Conservation (phyloP, 805 yeast species). For the Candida sakaeoensis region DNA sequence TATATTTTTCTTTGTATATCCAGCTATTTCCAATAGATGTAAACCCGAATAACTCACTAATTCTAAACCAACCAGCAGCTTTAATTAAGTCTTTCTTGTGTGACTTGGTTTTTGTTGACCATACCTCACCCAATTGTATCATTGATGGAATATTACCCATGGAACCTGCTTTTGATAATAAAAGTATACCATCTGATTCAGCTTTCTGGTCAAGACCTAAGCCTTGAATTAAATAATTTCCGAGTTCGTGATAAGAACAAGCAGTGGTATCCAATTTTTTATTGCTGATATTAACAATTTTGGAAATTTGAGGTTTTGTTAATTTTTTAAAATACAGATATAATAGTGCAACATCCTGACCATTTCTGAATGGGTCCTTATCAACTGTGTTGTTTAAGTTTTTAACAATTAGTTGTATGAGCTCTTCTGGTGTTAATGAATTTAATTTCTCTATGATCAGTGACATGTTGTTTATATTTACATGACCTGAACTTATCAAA, state of each 20-base stretch:
- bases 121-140: slow-evolving; percentile 66
- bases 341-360: slow-evolving; percentile 25
- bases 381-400: slow-evolving; percentile 17
- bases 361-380: slow-evolving; percentile 15
- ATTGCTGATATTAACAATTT: slow-evolving; percentile 29
- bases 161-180: slow-evolving; percentile 61
- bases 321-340: slow-evolving; percentile 21
- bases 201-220: slow-evolving; percentile 50
- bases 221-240: slow-evolving; percentile 52
- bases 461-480: slow-evolving; percentile 10
- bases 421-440: slow-evolving; percentile 25
- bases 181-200: slow-evolving; percentile 53
- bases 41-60: slow-evolving; percentile 60
- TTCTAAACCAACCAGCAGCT: slow-evolving; percentile 70
- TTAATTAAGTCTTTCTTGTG: slow-evolving; percentile 54
- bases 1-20: slow-evolving; percentile 70
- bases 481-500: slow-evolving; percentile 12
- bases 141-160: slow-evolving; percentile 67
- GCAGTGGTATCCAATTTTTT: slow-evolving; percentile 42
- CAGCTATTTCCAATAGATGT: slow-evolving; percentile 65
- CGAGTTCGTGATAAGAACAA: slow-evolving; percentile 59
- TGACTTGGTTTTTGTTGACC: slow-evolving; percentile 52
- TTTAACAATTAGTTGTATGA: slow-evolving; percentile 22
- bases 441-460: slow-evolving; percentile 22
- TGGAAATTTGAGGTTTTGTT: slow-evolving; percentile 21